Base-by-base conservation (phyloP, 345 rosid genomes). In the Linum usitatissimum region DNA sequence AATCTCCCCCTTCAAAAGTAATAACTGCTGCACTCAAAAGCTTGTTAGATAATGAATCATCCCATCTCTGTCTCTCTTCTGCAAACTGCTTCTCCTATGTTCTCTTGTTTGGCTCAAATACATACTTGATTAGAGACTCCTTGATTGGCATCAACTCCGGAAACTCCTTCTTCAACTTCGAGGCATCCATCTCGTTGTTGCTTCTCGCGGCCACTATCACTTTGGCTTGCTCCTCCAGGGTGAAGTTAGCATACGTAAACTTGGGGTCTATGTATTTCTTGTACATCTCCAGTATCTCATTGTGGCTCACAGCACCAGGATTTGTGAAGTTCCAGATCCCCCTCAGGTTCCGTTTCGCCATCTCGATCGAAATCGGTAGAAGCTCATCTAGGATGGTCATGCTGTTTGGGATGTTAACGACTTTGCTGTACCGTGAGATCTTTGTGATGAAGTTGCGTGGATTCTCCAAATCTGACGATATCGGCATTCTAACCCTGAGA, bases 251-350 rank as follows among this genome's bases (percentile, higher is more conserved):
- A 58, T 58, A 67, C 34, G 31, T 31, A 14, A 67, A 67, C 31
- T 40, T 60, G 28, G 64, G 59, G 51, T 67, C 59, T 20, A 67
- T 67, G 59, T 59, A 67, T 6, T 38, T 38, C 59, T 60, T 67
- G 70, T 67, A 60, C 70, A 67, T 67, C 70, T 60, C 70, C 64
- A 67, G 36, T 9, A 67, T 67, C 36, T 67, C 70, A 17, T 67
- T 67, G 59, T 67, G 70, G 53, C 64, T 67, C 9, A 67, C 64
- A 3, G 53, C 64, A 19, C 64, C 70, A 3, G 64, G 70, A 45
- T 67, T 67, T 34, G 70, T 59, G 64, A 67, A 60, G 38, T 67
- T 67, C 70, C 70, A 59, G 34, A 67, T 67, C 9, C 70, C 70
- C 53, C 59, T 67, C 64, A 67, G 53, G 57, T 67, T 67, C 53